Evolutionary conservation across 2,329 filamentous ascomycete genomes (phyloP).

Genomic region (Neodidymelliopsis sp.): DNA sequence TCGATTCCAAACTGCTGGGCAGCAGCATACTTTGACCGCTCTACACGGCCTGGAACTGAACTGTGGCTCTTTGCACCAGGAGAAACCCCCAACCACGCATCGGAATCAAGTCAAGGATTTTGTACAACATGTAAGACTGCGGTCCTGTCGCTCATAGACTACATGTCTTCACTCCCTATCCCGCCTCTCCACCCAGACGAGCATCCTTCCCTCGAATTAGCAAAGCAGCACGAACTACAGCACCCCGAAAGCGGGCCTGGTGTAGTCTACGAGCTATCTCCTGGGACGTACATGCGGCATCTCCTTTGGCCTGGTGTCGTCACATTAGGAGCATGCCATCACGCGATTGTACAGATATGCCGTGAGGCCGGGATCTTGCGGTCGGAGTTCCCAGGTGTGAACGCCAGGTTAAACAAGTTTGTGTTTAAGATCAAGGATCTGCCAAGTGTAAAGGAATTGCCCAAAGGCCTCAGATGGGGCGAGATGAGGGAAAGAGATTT

Average conservation of each 20-base stretch:
- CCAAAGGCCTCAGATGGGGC: constrained; percentile 64
- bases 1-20: constrained; percentile 55
- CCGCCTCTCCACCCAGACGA: constrained; percentile 41
- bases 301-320: constrained; percentile 49
- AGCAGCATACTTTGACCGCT: constrained; percentile 68
- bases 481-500: constrained; percentile 62
- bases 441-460: constrained; percentile 51
- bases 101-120: constrained; percentile 15
- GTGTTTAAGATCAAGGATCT: constrained; percentile 60
- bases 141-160: constrained; percentile 36
- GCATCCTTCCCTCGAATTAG: constrained; percentile 31
- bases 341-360: constrained; percentile 33
- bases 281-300: constrained; percentile 42
- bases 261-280: constrained; percentile 25
- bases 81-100: constrained; percentile 32
- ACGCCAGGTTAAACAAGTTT: constrained; percentile 61
- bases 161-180: constrained; percentile 37
- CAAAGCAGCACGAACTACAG: constrained; percentile 38
- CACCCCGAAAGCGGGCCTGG: constrained; percentile 31
- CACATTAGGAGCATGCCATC: constrained; percentile 55
- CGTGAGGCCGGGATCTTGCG: constrained; percentile 32
- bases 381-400: constrained; percentile 39
- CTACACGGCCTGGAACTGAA: constrained; percentile 68
- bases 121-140: constrained; percentile 42
- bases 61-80: constrained; percentile 64